Base-by-base conservation (phyloP, 2,329 filamentous ascomycete genomes). In the Alternaria gaisen region DNA sequence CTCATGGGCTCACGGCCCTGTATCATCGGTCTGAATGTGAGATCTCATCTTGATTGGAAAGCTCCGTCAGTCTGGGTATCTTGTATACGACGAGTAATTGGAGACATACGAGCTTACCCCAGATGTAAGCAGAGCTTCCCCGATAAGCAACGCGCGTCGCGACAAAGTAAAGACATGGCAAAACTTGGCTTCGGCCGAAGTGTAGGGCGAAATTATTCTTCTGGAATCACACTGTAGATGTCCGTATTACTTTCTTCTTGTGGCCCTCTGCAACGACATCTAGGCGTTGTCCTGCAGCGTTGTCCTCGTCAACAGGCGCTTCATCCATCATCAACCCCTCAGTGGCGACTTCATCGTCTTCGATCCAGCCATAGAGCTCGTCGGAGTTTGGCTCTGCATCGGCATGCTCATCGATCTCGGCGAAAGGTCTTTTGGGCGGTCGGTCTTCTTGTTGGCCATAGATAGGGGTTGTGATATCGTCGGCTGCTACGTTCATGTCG, bases 281-380 rank as follows among this genome's bases (percentile, higher is more conserved):
- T 46, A 68, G 61, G 40, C 42, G 57, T 54, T 67, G 55, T 63
- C 47, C 58, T 68, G 63, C 61, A 60, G 53, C 44, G 28, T 68
- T 52, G 34, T 64, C 60, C 48, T 65, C 56, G 5, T 55, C 47
- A 34, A 61, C 57, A 26, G 66, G 59, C 61, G 61, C 59, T 60
- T 77, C 77, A 46, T 76, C 69, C 47, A 80, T 70, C 53, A 80
- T 50, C 2, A 79, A 63, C 28, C 79, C 80, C 62, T 81, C 80
- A 32, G 78, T 76, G 12, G 78, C 75, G 34, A 82, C 80, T 52
- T 85, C 83, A 56, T 86, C 84, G 58, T 90, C 88, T 53, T 90
- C 86, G 40, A 85, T 85, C 90, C 90, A 93, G 14, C 89, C 90
- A 70, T 91, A 92, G 70, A 91, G 87, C 64, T 92, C 90, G 60